Percentiles rank a stretch among this genome's conserved stretches.
These are phyloP conservation scores for Marasmius oreades DNA, from an alignment of 1,284 basidiomycete genomes.

Conservation along the genomic window DNA sequence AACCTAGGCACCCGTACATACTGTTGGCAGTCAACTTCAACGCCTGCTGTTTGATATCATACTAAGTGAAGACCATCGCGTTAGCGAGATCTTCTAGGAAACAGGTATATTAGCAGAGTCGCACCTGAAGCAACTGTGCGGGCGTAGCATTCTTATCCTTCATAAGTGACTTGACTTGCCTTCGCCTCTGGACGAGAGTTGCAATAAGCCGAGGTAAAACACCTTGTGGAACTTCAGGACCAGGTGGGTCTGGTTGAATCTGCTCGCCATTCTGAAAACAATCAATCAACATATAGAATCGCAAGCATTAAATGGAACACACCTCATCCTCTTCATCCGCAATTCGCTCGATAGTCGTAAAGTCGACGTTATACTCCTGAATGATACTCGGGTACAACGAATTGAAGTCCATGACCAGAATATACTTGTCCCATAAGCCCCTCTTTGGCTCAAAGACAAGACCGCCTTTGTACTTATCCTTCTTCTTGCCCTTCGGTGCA, in stretches of 20 bases:
- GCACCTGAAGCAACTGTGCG: slow-evolving; percentile 83
- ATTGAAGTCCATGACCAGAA: slow-evolving; percentile 99
- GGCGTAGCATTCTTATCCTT: slow-evolving; percentile 80
- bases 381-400: slow-evolving; percentile 99
- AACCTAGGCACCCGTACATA: slow-evolving; percentile 99
- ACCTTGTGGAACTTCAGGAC: slow-evolving; percentile 73
- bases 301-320: slow-evolving; percentile 15
- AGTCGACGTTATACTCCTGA: slow-evolving; percentile 99
- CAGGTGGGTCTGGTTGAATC: slow-evolving; percentile 87
- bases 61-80: slow-evolving; percentile 42
- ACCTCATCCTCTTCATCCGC: slow-evolving; percentile 58
- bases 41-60: slow-evolving; percentile 96
- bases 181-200: slow-evolving; percentile 86
- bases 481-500: slow-evolving; percentile 50
- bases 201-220: slow-evolving; percentile 95
- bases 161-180: slow-evolving; percentile 93
- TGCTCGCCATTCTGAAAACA: slow-evolving; percentile 69
- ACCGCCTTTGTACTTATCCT: slow-evolving; percentile 98
- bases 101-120: slow-evolving; percentile 13
- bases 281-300: slow-evolving; percentile 6
- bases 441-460: slow-evolving; percentile 97
- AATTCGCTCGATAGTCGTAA: slow-evolving; percentile 87
- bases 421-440: slow-evolving; percentile 95
- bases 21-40: slow-evolving; percentile 98
- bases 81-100: too few relatives aligned